Evolutionary conservation across 768 basidiomycete genomes (phyloP), one percentile per base, ranked within the genome.

Genomic region (Tylopilus sp.): DNA sequence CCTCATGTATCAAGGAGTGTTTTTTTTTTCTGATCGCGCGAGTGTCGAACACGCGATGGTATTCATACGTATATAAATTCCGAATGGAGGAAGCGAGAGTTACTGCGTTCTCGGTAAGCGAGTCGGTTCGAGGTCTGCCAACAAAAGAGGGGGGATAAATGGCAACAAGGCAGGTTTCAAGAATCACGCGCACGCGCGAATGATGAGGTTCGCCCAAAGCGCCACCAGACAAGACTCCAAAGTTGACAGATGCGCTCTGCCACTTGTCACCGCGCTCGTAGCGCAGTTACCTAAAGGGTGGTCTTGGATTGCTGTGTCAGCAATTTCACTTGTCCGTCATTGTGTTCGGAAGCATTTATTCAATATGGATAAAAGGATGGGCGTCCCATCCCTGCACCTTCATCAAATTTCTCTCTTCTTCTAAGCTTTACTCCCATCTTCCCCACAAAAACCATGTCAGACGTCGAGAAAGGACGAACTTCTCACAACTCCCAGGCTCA

Each of bases 401-500:
- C 44, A 38, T 40, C 26, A 17, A 4, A 6, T 20, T 33, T 44
- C 20, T 48, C 25, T 28, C 50, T 48, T 31, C 23, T 22, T 46
- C 44, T 17, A 20, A 15, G 6, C 25, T 12, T 15, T 21, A 6
- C 20, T 12, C 39, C 18, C 48, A 13, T 48, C 18, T 4, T 28
- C 23, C 13, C 30, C 28, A 5, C 0, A 21, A 43, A 36, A 46
- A 52, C 42, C 53, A 72, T 74, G 71, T 61, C 71, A n/a, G 71
- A 72, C 61, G 45, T 56, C 46, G 71, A 74, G 62, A 72, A 72
- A 57, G 67, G 43, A 7, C 55, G 41, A 15, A 44, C 44, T 48
- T 58, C 46, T 54, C 58, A 69, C 20, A 44, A 45, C 15, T 58
- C 46, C 53, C 58, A 69, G 21, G 42, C 51, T 12, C 66, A 57